Conservation (phyloP, 2,329 filamentous ascomycete species). For the Botryotinia convoluta region DNA sequence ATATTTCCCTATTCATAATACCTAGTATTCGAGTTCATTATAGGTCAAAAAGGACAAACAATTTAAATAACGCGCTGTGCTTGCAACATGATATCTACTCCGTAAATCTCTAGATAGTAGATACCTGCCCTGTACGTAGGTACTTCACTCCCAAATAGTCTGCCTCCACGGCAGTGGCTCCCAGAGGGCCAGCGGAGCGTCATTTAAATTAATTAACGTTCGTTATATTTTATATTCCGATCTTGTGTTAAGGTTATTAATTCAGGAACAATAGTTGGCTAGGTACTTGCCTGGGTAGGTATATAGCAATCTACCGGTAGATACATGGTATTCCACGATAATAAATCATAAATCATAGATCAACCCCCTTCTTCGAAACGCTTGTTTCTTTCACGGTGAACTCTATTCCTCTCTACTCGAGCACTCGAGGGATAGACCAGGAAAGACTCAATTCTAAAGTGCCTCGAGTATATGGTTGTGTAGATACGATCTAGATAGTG, state of each 20-base stretch:
- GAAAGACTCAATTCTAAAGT: too few species aligned
- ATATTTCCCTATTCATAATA: not conserved
- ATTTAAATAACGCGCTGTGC: not conserved
- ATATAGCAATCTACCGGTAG: not conserved
- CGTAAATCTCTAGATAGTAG: not conserved
- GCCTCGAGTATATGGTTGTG: too few species aligned
- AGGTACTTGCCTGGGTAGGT: too few species aligned
- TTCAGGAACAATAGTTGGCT: not conserved
- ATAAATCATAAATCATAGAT: too few species aligned
- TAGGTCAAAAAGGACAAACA: not conserved
- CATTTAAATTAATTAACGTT: not conserved
- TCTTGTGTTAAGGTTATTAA: not conserved
- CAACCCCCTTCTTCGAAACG: not conserved
- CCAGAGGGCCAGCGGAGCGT: not conserved
- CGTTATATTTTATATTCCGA: not conserved
- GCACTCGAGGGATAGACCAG: too few species aligned
- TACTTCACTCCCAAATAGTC: not conserved
- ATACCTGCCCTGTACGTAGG: not conserved
- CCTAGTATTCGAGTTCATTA: not conserved
- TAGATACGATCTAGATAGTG: not conserved
- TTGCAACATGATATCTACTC: not conserved
- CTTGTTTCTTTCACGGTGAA: not conserved
- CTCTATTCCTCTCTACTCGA: too few species aligned
- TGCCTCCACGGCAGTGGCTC: slow-evolving; percentile 4
- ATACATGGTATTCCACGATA: too few species aligned